Conservation (phyloP, 805 yeast species). For the Candida krabiensis region DNA sequence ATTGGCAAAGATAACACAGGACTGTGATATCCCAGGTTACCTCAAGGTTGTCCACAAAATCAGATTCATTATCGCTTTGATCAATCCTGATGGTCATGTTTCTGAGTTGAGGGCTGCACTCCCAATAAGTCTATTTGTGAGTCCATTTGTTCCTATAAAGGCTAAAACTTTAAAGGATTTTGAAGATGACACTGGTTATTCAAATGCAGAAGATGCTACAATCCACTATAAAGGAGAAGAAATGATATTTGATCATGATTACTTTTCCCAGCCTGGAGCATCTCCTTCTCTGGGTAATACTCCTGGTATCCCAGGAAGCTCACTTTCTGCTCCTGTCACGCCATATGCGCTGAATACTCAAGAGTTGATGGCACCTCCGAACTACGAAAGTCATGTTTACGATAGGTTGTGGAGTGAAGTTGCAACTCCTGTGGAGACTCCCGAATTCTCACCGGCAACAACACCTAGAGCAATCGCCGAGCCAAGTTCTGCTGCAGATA, state of each 20-base stretch:
- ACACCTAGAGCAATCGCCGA: slow-evolving; percentile 15
- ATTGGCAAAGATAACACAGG: slow-evolving; percentile 79
- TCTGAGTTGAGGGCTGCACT: slow-evolving; percentile 90
- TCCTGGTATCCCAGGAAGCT: slow-evolving; percentile 6
- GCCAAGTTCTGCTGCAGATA: slow-evolving; percentile 4
- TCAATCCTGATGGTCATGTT: slow-evolving; percentile 89
- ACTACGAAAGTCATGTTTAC: slow-evolving; percentile 76
- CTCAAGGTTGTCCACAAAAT: slow-evolving; percentile 87
- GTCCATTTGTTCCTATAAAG: slow-evolving; percentile 76
- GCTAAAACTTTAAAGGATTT: slow-evolving; percentile 39
- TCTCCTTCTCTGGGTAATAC: slow-evolving; percentile 3
- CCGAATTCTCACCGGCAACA: slow-evolving; percentile 39
- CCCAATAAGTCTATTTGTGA: slow-evolving; percentile 56
- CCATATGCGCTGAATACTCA: slow-evolving; percentile 31
- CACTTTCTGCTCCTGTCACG: slow-evolving; percentile 10
- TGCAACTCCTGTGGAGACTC: slow-evolving; percentile 47
- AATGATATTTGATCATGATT: slow-evolving; percentile 27
- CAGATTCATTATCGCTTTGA: slow-evolving; percentile 73
- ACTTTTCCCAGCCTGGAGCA: not conserved
- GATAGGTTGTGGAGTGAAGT: slow-evolving; percentile 77
- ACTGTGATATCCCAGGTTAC: slow-evolving; percentile 67
- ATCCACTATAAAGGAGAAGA: slow-evolving; percentile 28
- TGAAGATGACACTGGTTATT: slow-evolving; percentile 20
- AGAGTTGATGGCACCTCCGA: slow-evolving; percentile 75
- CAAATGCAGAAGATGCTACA: slow-evolving; percentile 29